Evolutionary conservation across 805 yeast species (phyloP).

Genomic region (Yarrowia deformans): DNA sequence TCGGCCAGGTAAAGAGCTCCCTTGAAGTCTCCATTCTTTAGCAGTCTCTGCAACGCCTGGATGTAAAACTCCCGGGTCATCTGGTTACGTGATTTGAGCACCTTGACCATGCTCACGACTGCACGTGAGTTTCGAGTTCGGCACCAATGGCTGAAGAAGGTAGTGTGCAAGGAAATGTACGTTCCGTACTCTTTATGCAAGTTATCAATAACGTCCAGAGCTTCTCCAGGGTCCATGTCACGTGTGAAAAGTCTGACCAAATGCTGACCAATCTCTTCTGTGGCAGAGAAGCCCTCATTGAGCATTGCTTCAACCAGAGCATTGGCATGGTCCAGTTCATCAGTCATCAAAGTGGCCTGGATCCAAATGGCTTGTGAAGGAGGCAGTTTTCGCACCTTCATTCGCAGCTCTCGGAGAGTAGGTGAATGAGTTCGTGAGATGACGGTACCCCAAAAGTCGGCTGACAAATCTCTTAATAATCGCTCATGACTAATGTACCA

Average conservation of each 20-base stretch:
- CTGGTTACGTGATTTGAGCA: not conserved
- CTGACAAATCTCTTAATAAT: not conserved
- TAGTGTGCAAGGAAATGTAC: not conserved
- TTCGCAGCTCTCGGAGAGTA: not conserved
- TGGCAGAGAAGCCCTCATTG: slow-evolving; percentile 13
- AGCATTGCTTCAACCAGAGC: slow-evolving; percentile 10
- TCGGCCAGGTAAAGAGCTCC: not conserved
- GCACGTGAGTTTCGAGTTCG: slow-evolving; percentile 6
- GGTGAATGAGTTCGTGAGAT: not conserved
- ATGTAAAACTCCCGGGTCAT: not conserved
- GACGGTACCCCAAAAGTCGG: slow-evolving; percentile 2
- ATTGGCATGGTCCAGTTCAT: slow-evolving; percentile 8
- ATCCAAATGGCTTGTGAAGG: slow-evolving; percentile 4
- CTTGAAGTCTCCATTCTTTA: slow-evolving; percentile 1
- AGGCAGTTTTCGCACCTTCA: not conserved
- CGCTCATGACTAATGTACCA: slow-evolving; percentile 9
- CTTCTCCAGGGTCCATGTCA: slow-evolving; percentile 9
- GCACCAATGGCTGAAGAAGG: slow-evolving; percentile 37
- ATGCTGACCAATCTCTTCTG: slow-evolving; percentile 12
- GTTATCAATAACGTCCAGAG: slow-evolving; percentile 8
- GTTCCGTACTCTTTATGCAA: slow-evolving; percentile 7
- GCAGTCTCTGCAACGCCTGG: not conserved
- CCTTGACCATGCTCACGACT: slow-evolving; percentile 8
- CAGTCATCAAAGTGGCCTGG: not conserved
- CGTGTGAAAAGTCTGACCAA: slow-evolving; percentile 12